Evolutionary conservation across 495 filamentous ascomycete species (phyloP), one percentile per base, ranked within the genome.

Genomic region (Penicillium arizonense): DNA sequence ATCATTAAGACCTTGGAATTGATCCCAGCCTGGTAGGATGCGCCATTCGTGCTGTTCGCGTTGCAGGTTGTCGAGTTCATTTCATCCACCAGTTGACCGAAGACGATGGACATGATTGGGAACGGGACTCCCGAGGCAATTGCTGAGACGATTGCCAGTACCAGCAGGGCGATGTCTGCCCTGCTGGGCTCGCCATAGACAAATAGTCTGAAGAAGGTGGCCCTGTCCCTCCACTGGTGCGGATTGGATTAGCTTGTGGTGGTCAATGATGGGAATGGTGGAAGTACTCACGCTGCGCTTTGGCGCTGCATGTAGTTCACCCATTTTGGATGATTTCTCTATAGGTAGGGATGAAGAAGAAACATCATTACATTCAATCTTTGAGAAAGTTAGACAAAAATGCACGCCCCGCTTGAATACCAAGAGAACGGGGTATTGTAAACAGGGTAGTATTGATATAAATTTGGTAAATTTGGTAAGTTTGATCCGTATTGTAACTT

Each of bases 51-150:
- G 44, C 21, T 32, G 18, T 46, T 35, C 3, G 16, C 44, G 11
- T 46, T 46, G 57, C 83, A 85, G 21, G 79, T 75, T 16, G 72
- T 74, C 10, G 70, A 71, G 62, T 87, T 86, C 52, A 88, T 71
- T 51, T 80, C 75, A 68, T 88, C 80, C 45, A 88, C 71, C 9
- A 88, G 74, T 62, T 85, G 68, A 43, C 84, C 84, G 52, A 87
- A 88, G 38, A 87, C 63, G 54, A 88, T 81, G 7, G 78, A 82
- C 38, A 87, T 79, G 21, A 87, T 63, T 12, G 84, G 84, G 49
- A 87, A 86, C 11, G 84, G 85, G 2, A 85, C 77, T 32, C 84
- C 84, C 4, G 85, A 79, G 2, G 76, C 83, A 23, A 83, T 74
- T 26, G 84, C 77, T 33, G 71, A 67, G 7, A 83, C 14, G 36